phyloP scores from a whole-genome alignment of 768 basidiomycete genomes.

The Boletus rubroflammeus region DNA sequence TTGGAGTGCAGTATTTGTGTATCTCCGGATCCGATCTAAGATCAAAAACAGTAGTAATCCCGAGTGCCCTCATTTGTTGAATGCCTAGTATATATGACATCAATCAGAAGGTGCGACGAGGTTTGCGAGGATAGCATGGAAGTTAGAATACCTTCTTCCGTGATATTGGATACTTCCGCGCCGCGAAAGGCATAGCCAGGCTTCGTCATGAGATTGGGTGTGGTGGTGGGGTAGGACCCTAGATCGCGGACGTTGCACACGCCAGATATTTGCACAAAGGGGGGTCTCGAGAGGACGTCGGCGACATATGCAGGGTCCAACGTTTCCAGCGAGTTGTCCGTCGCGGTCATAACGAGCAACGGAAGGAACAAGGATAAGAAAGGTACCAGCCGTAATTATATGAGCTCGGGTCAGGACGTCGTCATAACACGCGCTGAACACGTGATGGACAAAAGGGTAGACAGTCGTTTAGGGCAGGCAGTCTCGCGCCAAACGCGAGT shows the following conservation, averaged over 20 bases:
- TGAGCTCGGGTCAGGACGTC: not conserved
- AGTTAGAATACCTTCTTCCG: constrained; percentile 54
- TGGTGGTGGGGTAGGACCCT: constrained; percentile 53
- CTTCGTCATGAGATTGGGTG: constrained; percentile 50
- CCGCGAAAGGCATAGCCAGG: constrained; percentile 60
- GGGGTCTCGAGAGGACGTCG: constrained; percentile 60
- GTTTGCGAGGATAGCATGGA: not conserved
- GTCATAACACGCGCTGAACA: constrained; percentile 12
- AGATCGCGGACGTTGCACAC: constrained; percentile 76
- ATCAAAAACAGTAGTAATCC: constrained; percentile 69
- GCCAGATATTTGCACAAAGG: constrained; percentile 68
- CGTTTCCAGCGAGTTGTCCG: constrained; percentile 46
- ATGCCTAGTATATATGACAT: constrained; percentile 44
- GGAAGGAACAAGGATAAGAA: not conserved
- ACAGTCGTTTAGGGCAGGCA: constrained; percentile 38
- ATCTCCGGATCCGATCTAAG: constrained; percentile 80
- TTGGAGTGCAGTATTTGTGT: constrained; percentile 62
- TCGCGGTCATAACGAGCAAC: constrained; percentile 17
- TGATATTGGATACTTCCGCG: constrained; percentile 70
- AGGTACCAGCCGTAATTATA: not conserved
- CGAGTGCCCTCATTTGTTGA: constrained; percentile 52
- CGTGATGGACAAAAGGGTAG: not conserved
- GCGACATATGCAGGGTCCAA: constrained; percentile 65
- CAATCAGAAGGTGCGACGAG: constrained; percentile 1
- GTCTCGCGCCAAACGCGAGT: constrained; percentile 37